Evolutionary conservation across 176 grass and related monocot genomes (phyloP).

Genomic region (Zea luxurians): DNA sequence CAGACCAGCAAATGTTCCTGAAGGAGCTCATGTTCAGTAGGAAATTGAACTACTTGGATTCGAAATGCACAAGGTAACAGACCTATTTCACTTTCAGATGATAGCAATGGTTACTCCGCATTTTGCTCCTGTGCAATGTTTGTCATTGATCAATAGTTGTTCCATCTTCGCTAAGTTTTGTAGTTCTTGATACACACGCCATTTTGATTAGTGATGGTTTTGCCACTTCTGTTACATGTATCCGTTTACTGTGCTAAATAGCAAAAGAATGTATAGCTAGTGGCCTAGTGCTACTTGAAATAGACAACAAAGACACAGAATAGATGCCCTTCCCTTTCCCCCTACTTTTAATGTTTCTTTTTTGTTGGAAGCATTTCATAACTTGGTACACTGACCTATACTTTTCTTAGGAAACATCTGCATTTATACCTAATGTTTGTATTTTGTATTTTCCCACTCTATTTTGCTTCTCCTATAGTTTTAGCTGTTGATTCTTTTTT

Average conservation of each 20-base stretch:
- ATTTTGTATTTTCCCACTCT: not conserved
- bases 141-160: not conserved
- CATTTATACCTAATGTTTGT: slow-evolving; percentile 18
- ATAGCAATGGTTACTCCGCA: not conserved
- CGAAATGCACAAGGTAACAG: slow-evolving; percentile 80
- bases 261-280: too few species aligned
- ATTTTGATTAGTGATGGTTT: not conserved
- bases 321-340: not conserved
- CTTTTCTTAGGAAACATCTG: too few species aligned
- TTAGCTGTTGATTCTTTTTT: too few species aligned
- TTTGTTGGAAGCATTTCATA: not conserved
- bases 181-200: not conserved
- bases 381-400: not conserved
- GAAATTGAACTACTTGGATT: slow-evolving; percentile 94
- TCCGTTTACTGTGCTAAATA: not conserved
- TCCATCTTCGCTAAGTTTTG: not conserved
- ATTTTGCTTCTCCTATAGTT: too few species aligned
- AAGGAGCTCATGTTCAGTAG: slow-evolving; percentile 90
- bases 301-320: not conserved
- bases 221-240: not conserved
- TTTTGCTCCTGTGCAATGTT: not conserved
- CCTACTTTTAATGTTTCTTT: not conserved
- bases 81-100: slow-evolving; percentile 24
- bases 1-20: slow-evolving; percentile 86
- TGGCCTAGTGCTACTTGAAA: not conserved